Evolutionary conservation across 441 rosid genomes (phyloP).

Genomic region (Euphorbia celastroides): DNA sequence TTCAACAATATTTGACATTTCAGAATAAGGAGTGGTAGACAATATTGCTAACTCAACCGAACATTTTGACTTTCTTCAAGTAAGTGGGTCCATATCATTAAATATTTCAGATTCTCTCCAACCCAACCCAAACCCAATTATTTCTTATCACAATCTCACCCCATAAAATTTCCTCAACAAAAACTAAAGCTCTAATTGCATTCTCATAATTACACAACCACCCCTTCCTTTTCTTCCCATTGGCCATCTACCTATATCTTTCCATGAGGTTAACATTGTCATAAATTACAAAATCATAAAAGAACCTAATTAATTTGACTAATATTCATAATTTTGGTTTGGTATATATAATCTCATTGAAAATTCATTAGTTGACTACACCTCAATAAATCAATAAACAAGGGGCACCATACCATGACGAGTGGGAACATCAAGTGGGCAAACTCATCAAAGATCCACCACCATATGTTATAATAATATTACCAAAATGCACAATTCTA

Average conservation of each 20-base stretch:
- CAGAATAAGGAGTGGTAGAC: too few relatives aligned
- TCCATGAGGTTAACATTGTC: neutral
- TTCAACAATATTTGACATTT: too few relatives aligned
- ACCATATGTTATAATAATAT: neutral
- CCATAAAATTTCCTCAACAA: neutral
- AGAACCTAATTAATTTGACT: neutral
- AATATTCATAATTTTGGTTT: neutral
- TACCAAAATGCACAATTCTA: constrained; percentile 9
- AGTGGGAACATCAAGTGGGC: constrained; percentile 26
- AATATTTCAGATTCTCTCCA: constrained; percentile 8
- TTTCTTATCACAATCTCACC: neutral
- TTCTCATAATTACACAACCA: neutral
- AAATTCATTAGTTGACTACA: constrained; percentile 22
- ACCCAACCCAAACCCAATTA: neutral
- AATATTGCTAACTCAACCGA: too few relatives aligned
- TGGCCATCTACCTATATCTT: too few relatives aligned
- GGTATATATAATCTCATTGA: neutral
- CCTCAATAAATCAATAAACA: neutral
- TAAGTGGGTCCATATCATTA: neutral
- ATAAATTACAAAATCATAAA: neutral
- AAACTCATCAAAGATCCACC: constrained; percentile 34
- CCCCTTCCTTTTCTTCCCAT: neutral
- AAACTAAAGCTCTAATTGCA: too few relatives aligned
- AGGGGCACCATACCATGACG: constrained; percentile 5
- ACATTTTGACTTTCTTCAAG: too few relatives aligned